A percentile compares a stretch with the other conserved stretches of the same genome.
Evolutionary conservation across 2,329 filamentous ascomycete species (phyloP).

Genomic region (Exophiala sideris): DNA sequence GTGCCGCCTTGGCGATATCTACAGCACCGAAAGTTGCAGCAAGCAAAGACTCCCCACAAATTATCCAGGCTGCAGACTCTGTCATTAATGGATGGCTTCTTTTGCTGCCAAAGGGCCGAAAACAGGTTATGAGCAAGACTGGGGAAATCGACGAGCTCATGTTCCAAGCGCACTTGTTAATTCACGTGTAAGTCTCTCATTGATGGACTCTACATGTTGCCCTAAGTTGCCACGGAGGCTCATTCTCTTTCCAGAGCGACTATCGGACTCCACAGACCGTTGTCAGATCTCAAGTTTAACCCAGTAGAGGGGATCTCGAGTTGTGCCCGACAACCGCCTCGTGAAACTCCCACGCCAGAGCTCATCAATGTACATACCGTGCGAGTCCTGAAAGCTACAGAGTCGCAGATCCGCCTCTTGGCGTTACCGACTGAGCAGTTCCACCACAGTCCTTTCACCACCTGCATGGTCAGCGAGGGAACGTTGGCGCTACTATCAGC

Average conservation of each 20-base stretch:
- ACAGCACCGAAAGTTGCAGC: constrained; percentile 23
- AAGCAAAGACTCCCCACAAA: constrained; percentile 29
- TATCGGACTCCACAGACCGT: constrained; percentile 39
- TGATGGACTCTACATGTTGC: neutral
- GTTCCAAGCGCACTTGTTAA: constrained; percentile 85
- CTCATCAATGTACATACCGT: constrained; percentile 40
- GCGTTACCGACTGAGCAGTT: constrained; percentile 36
- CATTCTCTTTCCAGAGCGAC: constrained; percentile 30
- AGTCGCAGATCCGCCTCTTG: constrained; percentile 40
- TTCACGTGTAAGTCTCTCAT: constrained; percentile 35
- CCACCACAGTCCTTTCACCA: constrained; percentile 40
- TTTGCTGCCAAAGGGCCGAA: constrained; percentile 35
- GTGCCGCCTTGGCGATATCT: constrained; percentile 30
- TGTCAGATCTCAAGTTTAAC: constrained; percentile 41
- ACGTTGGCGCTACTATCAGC: constrained; percentile 35
- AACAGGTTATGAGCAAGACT: constrained; percentile 31
- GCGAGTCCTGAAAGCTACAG: constrained; percentile 38
- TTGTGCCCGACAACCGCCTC: constrained; percentile 28
- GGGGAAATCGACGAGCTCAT: constrained; percentile 57
- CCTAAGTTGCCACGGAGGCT: too few relatives aligned
- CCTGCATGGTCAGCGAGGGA: constrained; percentile 42
- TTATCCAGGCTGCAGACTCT: constrained; percentile 38
- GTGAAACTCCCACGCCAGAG: constrained; percentile 13
- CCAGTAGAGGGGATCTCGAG: constrained; percentile 39
- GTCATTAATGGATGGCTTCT: constrained; percentile 40